Conservation (phyloP, 139 green algal species). For the Chlamydomonas schloesseri region DNA sequence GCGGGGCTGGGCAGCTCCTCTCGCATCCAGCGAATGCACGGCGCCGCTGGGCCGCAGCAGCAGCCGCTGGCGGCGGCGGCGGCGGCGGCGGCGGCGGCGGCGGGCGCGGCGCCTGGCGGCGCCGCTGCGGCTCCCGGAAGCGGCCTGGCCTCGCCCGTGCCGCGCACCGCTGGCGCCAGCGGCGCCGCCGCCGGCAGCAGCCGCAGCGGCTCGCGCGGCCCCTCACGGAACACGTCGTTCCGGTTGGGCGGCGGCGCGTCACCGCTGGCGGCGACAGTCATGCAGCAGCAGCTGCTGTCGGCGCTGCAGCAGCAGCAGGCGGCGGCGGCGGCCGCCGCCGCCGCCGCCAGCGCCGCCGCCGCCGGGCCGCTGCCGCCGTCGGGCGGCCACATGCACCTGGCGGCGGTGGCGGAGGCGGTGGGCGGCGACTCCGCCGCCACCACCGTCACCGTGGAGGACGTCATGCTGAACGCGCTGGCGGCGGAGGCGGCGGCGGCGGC, state of each 20-base stretch:
- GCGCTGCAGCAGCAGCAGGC: conserved; percentile 22
- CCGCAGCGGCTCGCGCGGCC: neutral
- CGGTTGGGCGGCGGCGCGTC: neutral
- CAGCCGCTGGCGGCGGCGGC: neutral
- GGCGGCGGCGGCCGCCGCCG: neutral
- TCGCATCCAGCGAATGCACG: conserved; percentile 17
- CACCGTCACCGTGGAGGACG: too few species aligned
- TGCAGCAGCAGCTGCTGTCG: conserved; percentile 28
- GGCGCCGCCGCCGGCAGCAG: too few species aligned
- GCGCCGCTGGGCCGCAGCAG: neutral
- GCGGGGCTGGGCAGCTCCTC: neutral
- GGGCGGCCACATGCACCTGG: neutral
- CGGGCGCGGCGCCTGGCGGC: too few species aligned
- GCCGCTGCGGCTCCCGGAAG: too few species aligned
- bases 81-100: neutral
- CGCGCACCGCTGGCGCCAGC: neutral
- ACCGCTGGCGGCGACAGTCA: conserved; percentile 2
- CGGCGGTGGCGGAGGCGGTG: neutral
- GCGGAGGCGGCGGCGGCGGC: too few species aligned
- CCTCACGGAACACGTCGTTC: neutral
- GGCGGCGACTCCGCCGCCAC: too few species aligned
- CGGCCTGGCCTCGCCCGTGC: neutral
- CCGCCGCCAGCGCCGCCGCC: neutral
- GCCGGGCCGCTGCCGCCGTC: neutral
- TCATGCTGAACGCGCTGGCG: too few species aligned